phyloP scores from a whole-genome alignment of 1,139 yeast species.

The Scheffersomyces titani region DNA sequence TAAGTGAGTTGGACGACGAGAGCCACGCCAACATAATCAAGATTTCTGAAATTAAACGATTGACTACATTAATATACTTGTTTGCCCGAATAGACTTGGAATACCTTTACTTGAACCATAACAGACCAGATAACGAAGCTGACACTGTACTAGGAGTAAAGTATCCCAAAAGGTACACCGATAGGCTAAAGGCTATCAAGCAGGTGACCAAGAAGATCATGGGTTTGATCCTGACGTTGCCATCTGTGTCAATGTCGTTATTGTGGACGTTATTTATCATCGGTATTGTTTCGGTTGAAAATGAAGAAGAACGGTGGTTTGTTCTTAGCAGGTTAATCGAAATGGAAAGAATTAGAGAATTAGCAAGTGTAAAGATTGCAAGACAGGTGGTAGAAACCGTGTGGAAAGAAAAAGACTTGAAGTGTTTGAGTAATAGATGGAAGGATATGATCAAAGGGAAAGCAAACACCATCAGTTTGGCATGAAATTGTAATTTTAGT shows the following conservation, averaged over 20 bases:
- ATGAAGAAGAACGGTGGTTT: conserved; percentile 35
- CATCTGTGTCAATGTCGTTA: conserved; percentile 31
- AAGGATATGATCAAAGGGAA: conserved; percentile 32
- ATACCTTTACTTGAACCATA: conserved; percentile 9
- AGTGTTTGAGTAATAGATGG: conserved; percentile 27
- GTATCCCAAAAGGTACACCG: conserved; percentile 5
- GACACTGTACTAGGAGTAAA: neutral
- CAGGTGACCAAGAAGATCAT: conserved; percentile 18
- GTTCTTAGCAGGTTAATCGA: conserved; percentile 28
- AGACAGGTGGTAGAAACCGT: conserved; percentile 29
- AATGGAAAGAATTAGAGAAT: conserved; percentile 33
- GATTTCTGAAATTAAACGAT: conserved; percentile 37
- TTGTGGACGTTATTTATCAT: conserved; percentile 40
- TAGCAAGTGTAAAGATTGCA: conserved; percentile 36
- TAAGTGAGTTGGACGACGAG: conserved; percentile 8
- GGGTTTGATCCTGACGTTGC: conserved; percentile 17
- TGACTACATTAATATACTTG: conserved; percentile 31
- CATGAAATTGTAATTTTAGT: conserved; percentile 8
- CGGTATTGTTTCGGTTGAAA: conserved; percentile 29
- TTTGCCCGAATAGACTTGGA: conserved; percentile 32
- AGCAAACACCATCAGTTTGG: conserved; percentile 36
- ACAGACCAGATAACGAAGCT: conserved; percentile 2
- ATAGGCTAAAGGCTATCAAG: conserved; percentile 11
- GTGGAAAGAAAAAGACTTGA: conserved; percentile 39
- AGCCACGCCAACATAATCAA: conserved; percentile 12